Evolutionary conservation across 306 rosid species (phyloP).

Genomic region (Rosa persica): DNA sequence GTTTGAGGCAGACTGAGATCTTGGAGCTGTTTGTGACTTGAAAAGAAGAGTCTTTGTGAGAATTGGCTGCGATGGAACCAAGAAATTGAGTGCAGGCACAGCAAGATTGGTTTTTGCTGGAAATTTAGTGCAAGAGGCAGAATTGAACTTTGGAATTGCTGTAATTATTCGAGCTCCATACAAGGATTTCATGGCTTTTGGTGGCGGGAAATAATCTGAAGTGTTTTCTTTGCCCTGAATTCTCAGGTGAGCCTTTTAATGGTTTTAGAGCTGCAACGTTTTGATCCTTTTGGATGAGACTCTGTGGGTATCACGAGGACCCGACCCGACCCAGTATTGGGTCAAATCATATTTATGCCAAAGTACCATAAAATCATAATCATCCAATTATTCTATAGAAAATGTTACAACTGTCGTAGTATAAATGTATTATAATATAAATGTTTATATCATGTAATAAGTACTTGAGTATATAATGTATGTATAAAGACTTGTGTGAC

Average conservation of each 20-base stretch:
- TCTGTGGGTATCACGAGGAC: neutral
- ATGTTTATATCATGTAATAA: too few relatives aligned
- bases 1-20: conserved; percentile 32
- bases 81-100: conserved; percentile 20
- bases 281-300: neutral
- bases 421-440: too few relatives aligned
- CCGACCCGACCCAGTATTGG: neutral
- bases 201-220: conserved; percentile 26
- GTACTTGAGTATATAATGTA: too few relatives aligned
- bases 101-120: neutral
- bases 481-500: too few relatives aligned
- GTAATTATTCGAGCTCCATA: conserved; percentile 13
- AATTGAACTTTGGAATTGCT: conserved; percentile 8
- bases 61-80: conserved; percentile 17
- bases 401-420: neutral
- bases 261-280: neutral
- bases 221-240: neutral
- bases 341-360: neutral
- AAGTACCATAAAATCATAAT: neutral
- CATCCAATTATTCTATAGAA: neutral
- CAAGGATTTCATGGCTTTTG: conserved; percentile 35
- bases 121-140: conserved; percentile 7
- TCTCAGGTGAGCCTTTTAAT: neutral
- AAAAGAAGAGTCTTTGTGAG: neutral
- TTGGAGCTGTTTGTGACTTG: conserved; percentile 15